phyloP scores from a whole-genome alignment of 352 stramenopile genomes.

The Globisporangium ultimum region DNA sequence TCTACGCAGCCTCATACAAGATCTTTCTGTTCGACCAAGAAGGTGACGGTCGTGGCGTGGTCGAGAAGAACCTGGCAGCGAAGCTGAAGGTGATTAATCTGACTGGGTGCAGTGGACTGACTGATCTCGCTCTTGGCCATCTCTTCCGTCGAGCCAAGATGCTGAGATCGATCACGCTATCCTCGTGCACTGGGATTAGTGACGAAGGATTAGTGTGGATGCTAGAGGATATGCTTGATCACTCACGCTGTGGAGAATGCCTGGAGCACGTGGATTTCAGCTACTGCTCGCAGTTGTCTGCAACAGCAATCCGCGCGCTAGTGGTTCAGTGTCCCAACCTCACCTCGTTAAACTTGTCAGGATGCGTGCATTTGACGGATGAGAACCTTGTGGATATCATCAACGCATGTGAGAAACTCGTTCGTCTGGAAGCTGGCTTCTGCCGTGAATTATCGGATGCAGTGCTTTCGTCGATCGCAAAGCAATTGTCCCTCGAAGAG shows the following conservation, averaged over 20 bases:
- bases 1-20: slow-evolving; percentile 59
- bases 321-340: slow-evolving; percentile 56
- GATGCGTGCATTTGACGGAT: slow-evolving; percentile 74
- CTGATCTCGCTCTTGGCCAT: slow-evolving; percentile 70
- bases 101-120: slow-evolving; percentile 64
- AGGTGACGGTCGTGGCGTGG: slow-evolving; percentile 70
- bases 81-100: slow-evolving; percentile 64
- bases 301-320: slow-evolving; percentile 46
- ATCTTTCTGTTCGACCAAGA: slow-evolving; percentile 86
- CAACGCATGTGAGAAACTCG: slow-evolving; percentile 56
- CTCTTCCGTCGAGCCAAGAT: slow-evolving; percentile 54
- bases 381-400: slow-evolving; percentile 69
- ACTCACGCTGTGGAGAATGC: slow-evolving; percentile 30
- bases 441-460: slow-evolving; percentile 84
- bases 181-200: slow-evolving; percentile 55
- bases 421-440: slow-evolving; percentile 68
- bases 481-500: slow-evolving; percentile 77
- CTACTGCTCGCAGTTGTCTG: slow-evolving; percentile 73
- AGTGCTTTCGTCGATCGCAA: slow-evolving; percentile 60
- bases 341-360: slow-evolving; percentile 77
- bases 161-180: slow-evolving; percentile 50
- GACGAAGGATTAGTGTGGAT: slow-evolving; percentile 63
- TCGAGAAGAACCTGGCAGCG: slow-evolving; percentile 74
- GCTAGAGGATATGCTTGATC: slow-evolving; percentile 65
- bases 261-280: slow-evolving; percentile 72